Base-by-base conservation (phyloP, 2,329 filamentous ascomycete genomes). In the Trichoderma atroviride region DNA sequence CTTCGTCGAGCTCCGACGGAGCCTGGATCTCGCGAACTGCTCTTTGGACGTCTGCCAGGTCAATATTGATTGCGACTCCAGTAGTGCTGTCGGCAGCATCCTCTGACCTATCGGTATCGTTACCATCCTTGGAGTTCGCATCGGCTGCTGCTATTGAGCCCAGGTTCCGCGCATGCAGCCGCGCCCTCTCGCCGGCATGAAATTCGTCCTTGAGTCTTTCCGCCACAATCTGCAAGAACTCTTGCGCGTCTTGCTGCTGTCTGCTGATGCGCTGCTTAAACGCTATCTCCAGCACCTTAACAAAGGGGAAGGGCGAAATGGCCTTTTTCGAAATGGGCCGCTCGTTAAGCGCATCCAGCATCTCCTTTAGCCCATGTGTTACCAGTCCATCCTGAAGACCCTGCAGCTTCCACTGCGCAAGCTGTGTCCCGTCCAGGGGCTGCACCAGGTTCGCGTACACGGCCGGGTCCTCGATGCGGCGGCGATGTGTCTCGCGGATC, bases 181-280 rank as follows among this genome's bases (percentile, higher is more conserved):
- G 86, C 14, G 93, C 94, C 76, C 91, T 88, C 75, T 88, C 86
- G 1, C 93, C 94, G 4, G 94, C 94, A 77, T 96, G 90, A 76
- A 97, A 97, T 80, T 99, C 96, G 76, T 99, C 96, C 75, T 93
- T 94, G 68, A 99, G 83, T 64, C 95, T 87, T 82, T 99, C 95
- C 3, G 93, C 92, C 14, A 99, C 91, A 61, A 98, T 91, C 81
- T 99, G 96, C 68, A 99, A 81, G 72, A 99, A 97, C 79, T 99
- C 96, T 77, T 99, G 96, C 13, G 96, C 96, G 82, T 99, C 96
- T 80, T 99, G 96, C 80, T 99, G 96, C 77, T 96, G 93, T 66
- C 95, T 87, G 77, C 92, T 97, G 74, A 99, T 97, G 74, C 92
- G 89, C 75, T 96, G 95, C 68, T 89, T 89, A 77, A 97, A 99